Evolutionary conservation across 306 rosid species (phyloP).

Genomic region (Prunus mongolica): DNA sequence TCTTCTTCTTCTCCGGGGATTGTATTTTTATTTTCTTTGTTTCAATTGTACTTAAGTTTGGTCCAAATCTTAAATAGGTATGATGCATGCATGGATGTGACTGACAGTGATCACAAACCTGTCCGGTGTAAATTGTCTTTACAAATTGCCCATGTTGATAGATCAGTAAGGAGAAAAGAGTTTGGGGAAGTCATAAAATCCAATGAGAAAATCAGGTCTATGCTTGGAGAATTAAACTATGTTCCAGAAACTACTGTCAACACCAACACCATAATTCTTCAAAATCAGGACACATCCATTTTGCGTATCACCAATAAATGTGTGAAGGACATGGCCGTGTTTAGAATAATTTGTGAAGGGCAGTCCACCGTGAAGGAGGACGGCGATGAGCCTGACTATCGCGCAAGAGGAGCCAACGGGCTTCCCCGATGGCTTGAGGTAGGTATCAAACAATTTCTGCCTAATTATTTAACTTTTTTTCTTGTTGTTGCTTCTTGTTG

Average conservation of each 20-base stretch:
- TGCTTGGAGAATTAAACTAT: constrained; percentile 52
- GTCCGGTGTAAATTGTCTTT: constrained; percentile 82
- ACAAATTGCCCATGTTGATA: constrained; percentile 75
- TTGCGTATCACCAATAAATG: constrained; percentile 59
- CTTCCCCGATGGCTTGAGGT: constrained; percentile 99
- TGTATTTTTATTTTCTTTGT: constrained; percentile 11
- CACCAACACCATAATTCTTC: constrained; percentile 59
- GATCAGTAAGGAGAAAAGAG: constrained; percentile 81
- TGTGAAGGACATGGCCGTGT: constrained; percentile 54
- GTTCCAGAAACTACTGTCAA: constrained; percentile 67
- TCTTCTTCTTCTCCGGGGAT: constrained; percentile 13
- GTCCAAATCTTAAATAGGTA: constrained; percentile 53
- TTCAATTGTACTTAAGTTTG: constrained; percentile 16
- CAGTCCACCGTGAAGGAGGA: constrained; percentile 60
- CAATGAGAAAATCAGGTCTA: constrained; percentile 64
- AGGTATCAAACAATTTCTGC: constrained; percentile 46
- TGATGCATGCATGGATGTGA: constrained; percentile 98
- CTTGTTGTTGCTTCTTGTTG: background rate
- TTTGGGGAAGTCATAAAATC: constrained; percentile 60
- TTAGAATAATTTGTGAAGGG: constrained; percentile 71
- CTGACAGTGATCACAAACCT: constrained; percentile 97
- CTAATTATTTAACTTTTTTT: background rate
- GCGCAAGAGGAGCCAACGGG: constrained; percentile 73
- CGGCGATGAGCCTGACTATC: constrained; percentile 46
- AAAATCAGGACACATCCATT: constrained; percentile 64